Base-by-base conservation (phyloP, 2,329 filamentous ascomycete genomes). In the Seiridium cupressi region DNA sequence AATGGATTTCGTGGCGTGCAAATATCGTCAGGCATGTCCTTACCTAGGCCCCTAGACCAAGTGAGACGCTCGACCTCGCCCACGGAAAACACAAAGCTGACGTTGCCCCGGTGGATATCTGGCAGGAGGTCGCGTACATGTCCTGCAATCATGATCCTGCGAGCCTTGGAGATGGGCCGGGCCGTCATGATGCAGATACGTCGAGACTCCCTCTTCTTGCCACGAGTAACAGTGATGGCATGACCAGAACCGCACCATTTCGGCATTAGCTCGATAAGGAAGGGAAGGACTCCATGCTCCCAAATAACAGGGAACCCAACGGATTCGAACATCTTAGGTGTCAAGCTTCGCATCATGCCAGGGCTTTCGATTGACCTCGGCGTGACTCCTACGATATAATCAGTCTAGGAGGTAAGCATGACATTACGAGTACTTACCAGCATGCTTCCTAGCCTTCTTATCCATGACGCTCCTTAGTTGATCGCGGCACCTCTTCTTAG, bases 201-300 rank as follows among this genome's bases (percentile, higher is more conserved):
- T 38, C 76, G 71, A 4, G 67, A 66, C 42, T 74, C 69, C 0
- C 70, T 70, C 7, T 70, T 71, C 51, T 68, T 70, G 7, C 76
- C 77, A 31, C 75, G 70, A 6, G 66, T 71, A 38, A 77, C 73
- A 54, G 70, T 77, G 61, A 80, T 69, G 53, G 74, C 70, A 56
- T 80, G 75, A 5, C 72, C 71, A 0, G 74, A 70, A 0, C 76
- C 76, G 49, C 76, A 72, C 77, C 76, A 79, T 40, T 72, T 72
- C 2, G 77, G 77, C 36, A 80, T 64, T 56, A 78, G 74, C 48
- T 77, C 74, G 54, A 72, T 64, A 0, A 80, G 69, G 59, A 80
- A 80, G 3, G 78, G 78, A 1, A 80, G 73, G 2, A 80, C 68
- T 8, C 72, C 70, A 47, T 80, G 77, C 55, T 80, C 78, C 69